Base-by-base conservation (phyloP, 1,284 basidiomycete genomes). In the Trichosporon asahii region DNA sequence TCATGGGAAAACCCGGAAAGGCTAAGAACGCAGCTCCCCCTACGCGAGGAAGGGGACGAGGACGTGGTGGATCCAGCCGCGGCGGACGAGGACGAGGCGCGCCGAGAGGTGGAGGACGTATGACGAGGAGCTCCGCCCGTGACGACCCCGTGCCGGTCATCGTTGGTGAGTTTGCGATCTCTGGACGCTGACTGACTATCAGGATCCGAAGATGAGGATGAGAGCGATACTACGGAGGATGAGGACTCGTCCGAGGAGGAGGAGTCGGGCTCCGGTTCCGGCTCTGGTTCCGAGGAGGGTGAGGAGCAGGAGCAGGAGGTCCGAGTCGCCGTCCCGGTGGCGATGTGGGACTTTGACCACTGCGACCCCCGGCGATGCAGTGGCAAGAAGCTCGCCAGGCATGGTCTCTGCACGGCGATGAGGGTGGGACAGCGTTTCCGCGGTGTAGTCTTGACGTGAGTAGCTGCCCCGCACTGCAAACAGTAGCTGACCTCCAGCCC, bases 341-440 rank as follows among this genome's bases (percentile, higher is more conserved):
- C 91, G 31, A 95, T 95, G 93, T 95, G 93, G 93, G 96, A 98
- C 81, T 98, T 99, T 82, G 91, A 94, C 79, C 96, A 98, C 80
- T 98, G 96, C 81, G 95, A 99, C 82, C 95, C 96, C 0, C 89
- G 90, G 66, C 89, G 94, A 44, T 99, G 96, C 78, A 95, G 93
- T 8, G 96, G 96, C 12, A 98, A 98, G 86, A 96, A 95, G 80
- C 88, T 99, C 0, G 86, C 93, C 0, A 86, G 96, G 4, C 87
- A 95, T 23, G 93, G 93, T 0, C 85, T 98, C 37, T 92, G 98
- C 78, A 89, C 88, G 68, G 90, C 93, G 71, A 87, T 99, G 71
- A 87, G 89, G 65, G 88, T 99, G 9, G 95, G 95, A 0, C 88
- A 91, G 69, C 87, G 92, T 53, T 98, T 98, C 82, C 87, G 93